Conservation (phyloP, 176 grass and related monocot genomes). For the Cenchrus purpureus region DNA sequence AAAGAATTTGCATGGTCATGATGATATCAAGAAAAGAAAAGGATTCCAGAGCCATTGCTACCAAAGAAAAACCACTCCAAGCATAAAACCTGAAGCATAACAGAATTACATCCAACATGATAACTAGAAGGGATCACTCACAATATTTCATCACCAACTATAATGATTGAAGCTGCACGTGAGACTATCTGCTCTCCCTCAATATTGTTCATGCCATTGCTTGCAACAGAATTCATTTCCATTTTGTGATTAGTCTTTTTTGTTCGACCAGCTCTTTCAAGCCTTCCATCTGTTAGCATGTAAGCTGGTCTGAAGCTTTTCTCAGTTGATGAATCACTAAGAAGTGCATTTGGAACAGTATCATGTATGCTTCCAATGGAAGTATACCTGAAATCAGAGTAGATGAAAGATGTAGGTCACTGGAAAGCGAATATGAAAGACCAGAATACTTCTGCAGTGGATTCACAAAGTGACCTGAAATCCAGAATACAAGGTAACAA, state of each 20-base stretch:
- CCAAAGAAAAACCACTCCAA: conserved; percentile 29
- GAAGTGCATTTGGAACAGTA: conserved; percentile 94
- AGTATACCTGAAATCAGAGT: conserved; percentile 77
- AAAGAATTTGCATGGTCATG: not conserved
- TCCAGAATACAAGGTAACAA: not conserved
- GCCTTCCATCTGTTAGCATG: conserved; percentile 93
- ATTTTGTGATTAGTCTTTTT: conserved; percentile 67
- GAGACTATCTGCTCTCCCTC: conserved; percentile 47
- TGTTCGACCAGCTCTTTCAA: conserved; percentile 94
- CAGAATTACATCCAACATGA: conserved; percentile 16
- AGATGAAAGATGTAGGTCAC: conserved; percentile 33
- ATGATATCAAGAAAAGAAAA: not conserved
- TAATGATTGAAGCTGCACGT: conserved; percentile 71
- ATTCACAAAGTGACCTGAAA: conserved; percentile 22
- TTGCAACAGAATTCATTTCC: conserved; percentile 49
- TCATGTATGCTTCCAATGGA: conserved; percentile 99
- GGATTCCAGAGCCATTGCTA: not conserved
- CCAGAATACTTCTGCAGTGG: conserved; percentile 5
- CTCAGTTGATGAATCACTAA: conserved; percentile 62
- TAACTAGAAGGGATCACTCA: conserved; percentile 62
- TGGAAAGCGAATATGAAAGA: conserved; percentile 11
- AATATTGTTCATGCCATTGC: conserved; percentile 59
- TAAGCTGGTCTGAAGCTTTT: conserved; percentile 97
- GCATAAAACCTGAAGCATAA: conserved; percentile 23
- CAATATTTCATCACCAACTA: conserved; percentile 93